phyloP scores from a whole-genome alignment of 2,329 filamentous ascomycete genomes.

The Microcyclospora pomicola region DNA sequence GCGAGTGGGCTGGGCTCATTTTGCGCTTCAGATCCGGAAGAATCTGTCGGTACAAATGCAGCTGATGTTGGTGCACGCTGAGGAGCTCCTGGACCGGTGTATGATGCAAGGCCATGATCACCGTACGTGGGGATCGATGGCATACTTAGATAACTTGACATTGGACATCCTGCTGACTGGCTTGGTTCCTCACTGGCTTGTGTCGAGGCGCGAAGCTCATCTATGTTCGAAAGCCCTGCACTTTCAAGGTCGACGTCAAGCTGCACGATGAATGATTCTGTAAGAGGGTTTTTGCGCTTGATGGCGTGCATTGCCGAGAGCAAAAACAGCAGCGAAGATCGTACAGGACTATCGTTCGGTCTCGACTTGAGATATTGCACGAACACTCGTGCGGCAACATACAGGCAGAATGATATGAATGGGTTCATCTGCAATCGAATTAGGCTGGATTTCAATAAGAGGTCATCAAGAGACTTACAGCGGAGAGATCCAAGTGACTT shows the following conservation, averaged over 20 bases:
- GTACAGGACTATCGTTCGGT: slow-evolving; percentile 68
- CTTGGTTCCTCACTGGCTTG: slow-evolving; percentile 1
- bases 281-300: slow-evolving; percentile 76
- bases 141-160: not conserved
- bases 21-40: slow-evolving; percentile 6
- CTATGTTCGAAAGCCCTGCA: slow-evolving; percentile 40
- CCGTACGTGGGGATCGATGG: slow-evolving; percentile 8
- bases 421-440: slow-evolving; percentile 61
- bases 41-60: not conserved
- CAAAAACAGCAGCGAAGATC: slow-evolving; percentile 76
- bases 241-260: slow-evolving; percentile 81
- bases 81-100: slow-evolving; percentile 2
- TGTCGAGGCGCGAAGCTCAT: slow-evolving; percentile 10
- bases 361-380: slow-evolving; percentile 90
- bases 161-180: slow-evolving; percentile 8
- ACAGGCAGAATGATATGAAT: slow-evolving; percentile 88
- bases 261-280: slow-evolving; percentile 88
- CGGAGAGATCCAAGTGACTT: slow-evolving; percentile 72
- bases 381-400: slow-evolving; percentile 89
- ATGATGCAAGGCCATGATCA: slow-evolving; percentile 12
- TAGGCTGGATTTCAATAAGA: not conserved
- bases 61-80: slow-evolving; percentile 4
- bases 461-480: slow-evolving; percentile 42
- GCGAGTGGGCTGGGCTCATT: slow-evolving; percentile 3
- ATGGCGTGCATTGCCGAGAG: slow-evolving; percentile 81